Evolutionary conservation across 176 grass and related monocot genomes (phyloP).

Genomic region (Luzula sylvatica): DNA sequence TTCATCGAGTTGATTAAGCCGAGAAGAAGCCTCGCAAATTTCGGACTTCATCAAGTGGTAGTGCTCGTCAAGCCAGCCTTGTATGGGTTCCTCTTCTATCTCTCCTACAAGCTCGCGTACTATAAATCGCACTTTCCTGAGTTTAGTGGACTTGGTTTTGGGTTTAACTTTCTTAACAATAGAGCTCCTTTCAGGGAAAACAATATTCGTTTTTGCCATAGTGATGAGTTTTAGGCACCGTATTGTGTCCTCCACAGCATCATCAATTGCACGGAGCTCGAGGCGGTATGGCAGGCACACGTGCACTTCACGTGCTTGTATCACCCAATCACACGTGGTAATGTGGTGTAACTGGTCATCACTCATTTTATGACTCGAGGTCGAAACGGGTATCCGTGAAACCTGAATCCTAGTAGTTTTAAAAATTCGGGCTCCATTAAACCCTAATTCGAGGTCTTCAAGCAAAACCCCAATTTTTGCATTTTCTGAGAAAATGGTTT

Average conservation of each 20-base stretch:
- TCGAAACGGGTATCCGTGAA: slow-evolving; percentile 76
- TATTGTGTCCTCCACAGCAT: slow-evolving; percentile 90
- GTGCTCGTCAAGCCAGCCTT: slow-evolving; percentile 98
- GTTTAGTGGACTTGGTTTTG: slow-evolving; percentile 51
- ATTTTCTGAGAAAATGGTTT: slow-evolving; percentile 97
- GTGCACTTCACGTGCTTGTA: slow-evolving; percentile 72
- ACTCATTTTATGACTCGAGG: slow-evolving; percentile 33
- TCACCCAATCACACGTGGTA: slow-evolving; percentile 73
- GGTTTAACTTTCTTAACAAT: slow-evolving; percentile 36
- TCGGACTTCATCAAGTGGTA: slow-evolving; percentile 67
- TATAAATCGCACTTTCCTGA: slow-evolving; percentile 62
- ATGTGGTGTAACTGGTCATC: slow-evolving; percentile 58
- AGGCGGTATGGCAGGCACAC: slow-evolving; percentile 90
- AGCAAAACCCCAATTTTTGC: slow-evolving; percentile 88
- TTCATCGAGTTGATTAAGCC: slow-evolving; percentile 64
- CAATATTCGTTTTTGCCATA: slow-evolving; percentile 58
- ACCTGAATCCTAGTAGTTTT: slow-evolving; percentile 70
- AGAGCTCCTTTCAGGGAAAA: slow-evolving; percentile 74
- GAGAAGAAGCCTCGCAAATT: slow-evolving; percentile 45
- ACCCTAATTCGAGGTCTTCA: slow-evolving; percentile 56
- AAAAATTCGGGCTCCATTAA: slow-evolving; percentile 60
- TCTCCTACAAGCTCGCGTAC: slow-evolving; percentile 65
- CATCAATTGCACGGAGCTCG: slow-evolving; percentile 92
- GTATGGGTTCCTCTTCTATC: slow-evolving; percentile 95
- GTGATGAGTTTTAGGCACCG: slow-evolving; percentile 60